Conservation (phyloP, 306 rosid genomes). For the Cucumis melo region DNA sequence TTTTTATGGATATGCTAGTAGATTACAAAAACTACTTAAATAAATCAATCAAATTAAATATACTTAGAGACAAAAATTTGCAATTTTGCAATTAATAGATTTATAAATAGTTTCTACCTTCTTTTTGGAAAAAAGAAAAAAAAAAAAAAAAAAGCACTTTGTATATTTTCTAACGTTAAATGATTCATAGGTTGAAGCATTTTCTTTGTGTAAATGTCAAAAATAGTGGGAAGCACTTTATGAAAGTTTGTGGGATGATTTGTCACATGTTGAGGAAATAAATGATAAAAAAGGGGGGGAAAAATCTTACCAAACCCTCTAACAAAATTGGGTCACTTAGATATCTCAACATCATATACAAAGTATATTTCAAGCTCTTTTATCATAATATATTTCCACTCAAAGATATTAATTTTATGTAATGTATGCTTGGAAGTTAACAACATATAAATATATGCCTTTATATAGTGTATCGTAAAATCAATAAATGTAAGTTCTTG, state of each 20-base stretch:
- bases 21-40: too few species aligned
- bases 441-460: neutral
- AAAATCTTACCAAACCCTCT: neutral
- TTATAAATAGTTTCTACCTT: too few species aligned
- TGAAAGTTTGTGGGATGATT: neutral
- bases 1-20: too few species aligned
- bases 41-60: too few species aligned
- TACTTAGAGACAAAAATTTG: too few species aligned
- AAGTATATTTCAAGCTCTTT: neutral
- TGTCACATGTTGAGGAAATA: neutral
- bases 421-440: neutral
- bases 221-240: neutral
- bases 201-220: neutral
- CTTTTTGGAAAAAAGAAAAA: neutral
- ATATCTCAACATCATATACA: neutral
- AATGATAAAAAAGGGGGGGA: neutral
- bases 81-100: too few species aligned
- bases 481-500: too few species aligned
- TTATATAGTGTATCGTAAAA: too few species aligned
- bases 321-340: neutral
- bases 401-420: neutral
- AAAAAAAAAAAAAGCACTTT: neutral
- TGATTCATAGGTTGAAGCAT: neutral
- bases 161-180: neutral
- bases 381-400: neutral